Conservation (phyloP, 495 filamentous ascomycete genomes). For the Parmelia sp. region DNA sequence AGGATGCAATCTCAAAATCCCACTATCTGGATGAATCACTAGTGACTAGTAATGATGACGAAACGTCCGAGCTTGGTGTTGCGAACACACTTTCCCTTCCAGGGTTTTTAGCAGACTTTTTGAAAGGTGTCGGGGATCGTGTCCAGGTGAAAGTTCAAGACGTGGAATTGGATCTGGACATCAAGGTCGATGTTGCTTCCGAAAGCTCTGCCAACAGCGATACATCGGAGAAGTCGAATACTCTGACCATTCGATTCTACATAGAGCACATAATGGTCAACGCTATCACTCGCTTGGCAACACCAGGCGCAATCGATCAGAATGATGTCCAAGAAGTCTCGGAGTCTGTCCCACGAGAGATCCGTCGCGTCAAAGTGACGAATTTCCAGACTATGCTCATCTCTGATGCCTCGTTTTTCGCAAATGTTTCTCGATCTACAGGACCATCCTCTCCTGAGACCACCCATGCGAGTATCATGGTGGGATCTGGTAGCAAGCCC, state of each 20-base stretch:
- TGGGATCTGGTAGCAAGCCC: constrained; percentile 11
- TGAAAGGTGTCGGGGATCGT: constrained; percentile 77
- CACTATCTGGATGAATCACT: constrained; percentile 51
- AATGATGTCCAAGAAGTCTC: not conserved
- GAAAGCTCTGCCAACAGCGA: constrained; percentile 14
- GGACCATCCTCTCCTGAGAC: constrained; percentile 56
- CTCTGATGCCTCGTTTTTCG: constrained; percentile 67
- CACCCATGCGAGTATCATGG: constrained; percentile 41
- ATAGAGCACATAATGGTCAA: constrained; percentile 61
- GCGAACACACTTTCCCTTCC: constrained; percentile 71
- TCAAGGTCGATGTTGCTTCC: constrained; percentile 33
- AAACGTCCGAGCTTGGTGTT: constrained; percentile 60
- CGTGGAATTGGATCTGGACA: constrained; percentile 54
- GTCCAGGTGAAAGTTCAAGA: constrained; percentile 65
- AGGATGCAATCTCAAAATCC: constrained; percentile 66
- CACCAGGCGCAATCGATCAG: constrained; percentile 20
- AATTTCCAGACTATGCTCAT: constrained; percentile 61
- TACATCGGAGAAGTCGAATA: constrained; percentile 32
- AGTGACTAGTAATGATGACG: constrained; percentile 45
- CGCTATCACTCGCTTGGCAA: constrained; percentile 46
- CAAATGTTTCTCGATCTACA: constrained; percentile 54
- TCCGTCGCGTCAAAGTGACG: constrained; percentile 56
- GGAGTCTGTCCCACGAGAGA: constrained; percentile 43
- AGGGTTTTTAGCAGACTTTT: constrained; percentile 70
- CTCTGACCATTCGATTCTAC: constrained; percentile 58